A percentile compares a stretch with the other conserved stretches of the same genome.
These are phyloP conservation scores for Leptoxyphium fumago DNA, from an alignment of 2,329 filamentous ascomycete genomes.

Conservation along the genomic window DNA sequence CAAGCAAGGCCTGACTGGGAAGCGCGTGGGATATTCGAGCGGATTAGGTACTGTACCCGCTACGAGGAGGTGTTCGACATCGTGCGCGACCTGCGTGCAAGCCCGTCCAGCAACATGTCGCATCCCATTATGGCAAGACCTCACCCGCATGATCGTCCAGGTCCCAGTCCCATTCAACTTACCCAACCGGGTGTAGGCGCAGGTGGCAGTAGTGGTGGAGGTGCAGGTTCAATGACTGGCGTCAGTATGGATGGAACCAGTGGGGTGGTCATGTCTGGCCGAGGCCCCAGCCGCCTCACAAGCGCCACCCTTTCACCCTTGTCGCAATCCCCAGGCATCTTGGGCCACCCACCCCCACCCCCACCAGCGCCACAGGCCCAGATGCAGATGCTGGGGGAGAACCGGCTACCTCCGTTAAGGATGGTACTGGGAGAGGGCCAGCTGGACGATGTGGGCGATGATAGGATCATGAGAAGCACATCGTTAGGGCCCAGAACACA, in stretches of 20 bases:
- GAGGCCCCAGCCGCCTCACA: too few species aligned
- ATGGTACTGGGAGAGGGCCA: neutral
- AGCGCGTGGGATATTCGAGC: constrained; percentile 16
- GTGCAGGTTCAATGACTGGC: neutral
- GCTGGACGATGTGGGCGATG: neutral
- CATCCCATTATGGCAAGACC: neutral
- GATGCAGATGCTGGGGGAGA: neutral
- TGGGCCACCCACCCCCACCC: neutral
- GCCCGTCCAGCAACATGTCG: neutral
- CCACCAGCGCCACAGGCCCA: neutral
- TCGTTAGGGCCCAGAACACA: neutral
- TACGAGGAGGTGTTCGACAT: neutral
- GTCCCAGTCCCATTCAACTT: neutral
- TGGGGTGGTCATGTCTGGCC: too few species aligned
- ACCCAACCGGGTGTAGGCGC: neutral
- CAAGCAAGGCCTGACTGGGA: constrained; percentile 15
- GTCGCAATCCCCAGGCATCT: neutral
- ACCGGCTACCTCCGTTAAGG: neutral
- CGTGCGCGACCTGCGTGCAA: neutral
- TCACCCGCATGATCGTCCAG: neutral
- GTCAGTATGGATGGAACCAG: too few species aligned
- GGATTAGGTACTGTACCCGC: constrained; percentile 5
- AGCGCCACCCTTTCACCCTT: neutral
- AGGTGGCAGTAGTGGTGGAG: neutral
- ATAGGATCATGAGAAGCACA: neutral